Conservation (phyloP, 176 grass and related monocot species). For the Rhynchospora pubera region DNA sequence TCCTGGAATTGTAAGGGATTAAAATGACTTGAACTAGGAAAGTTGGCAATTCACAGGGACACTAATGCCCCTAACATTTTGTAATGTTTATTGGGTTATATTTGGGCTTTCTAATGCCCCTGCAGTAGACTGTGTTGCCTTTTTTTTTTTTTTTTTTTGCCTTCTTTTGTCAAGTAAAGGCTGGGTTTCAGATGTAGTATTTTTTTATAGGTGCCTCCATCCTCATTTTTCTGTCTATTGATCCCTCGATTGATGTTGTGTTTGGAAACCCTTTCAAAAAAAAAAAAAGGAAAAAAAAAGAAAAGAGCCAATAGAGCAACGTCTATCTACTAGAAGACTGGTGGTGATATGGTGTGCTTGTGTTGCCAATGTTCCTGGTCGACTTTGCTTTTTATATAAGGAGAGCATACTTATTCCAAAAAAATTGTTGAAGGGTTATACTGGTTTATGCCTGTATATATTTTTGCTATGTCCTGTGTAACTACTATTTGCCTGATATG, state of each 20-base stretch:
- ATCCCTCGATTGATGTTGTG: not conserved
- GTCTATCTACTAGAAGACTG: not conserved
- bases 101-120: not conserved
- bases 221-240: not conserved
- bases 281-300: not conserved
- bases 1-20: not conserved
- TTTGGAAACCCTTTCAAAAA: not conserved
- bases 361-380: not conserved
- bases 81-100: not conserved
- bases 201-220: not conserved
- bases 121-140: no score
- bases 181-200: not conserved
- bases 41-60: not conserved
- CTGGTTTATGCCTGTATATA: not conserved
- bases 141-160: no score
- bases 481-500: constrained; percentile 10
- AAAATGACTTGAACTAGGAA: not conserved
- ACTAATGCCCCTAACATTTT: not conserved
- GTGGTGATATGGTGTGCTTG: not conserved
- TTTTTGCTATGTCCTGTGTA: not conserved
- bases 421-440: not conserved
- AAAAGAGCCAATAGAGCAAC: not conserved
- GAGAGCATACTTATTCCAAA: not conserved
- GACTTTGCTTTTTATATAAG: not conserved
- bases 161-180: not conserved